Conservation (phyloP, 257 asterid genomes). For the Gardenia jasminoides region DNA sequence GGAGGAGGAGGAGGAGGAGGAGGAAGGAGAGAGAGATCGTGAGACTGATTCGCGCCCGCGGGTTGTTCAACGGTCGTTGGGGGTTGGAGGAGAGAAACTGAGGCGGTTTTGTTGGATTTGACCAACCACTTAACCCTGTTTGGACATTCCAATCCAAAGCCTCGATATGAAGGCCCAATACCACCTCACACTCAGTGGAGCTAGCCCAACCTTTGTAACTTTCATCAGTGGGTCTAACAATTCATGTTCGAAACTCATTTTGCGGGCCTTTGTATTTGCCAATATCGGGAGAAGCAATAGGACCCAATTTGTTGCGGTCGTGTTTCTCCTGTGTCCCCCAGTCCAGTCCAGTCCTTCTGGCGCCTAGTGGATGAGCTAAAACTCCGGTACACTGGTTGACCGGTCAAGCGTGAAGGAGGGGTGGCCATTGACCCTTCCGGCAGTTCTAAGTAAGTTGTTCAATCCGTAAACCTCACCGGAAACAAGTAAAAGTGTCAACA, state of each 20-base stretch:
- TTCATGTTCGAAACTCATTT: no score
- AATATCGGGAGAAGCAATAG: no score
- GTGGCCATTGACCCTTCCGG: background rate
- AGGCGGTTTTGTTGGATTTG: background rate
- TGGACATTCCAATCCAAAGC: background rate
- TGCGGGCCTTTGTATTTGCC: no score
- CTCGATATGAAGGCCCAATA: background rate
- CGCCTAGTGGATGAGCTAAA: background rate
- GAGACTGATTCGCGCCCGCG: conserved; percentile 15
- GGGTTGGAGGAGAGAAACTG: background rate
- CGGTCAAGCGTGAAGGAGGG: background rate
- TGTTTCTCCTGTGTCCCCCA: no score
- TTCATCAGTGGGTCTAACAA: no score
- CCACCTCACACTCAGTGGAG: background rate
- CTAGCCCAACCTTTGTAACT: no score
- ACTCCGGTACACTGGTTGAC: background rate
- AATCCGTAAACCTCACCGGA: no score
- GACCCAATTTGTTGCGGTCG: no score
- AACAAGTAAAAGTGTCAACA: no score
- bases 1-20: conserved; percentile 8
- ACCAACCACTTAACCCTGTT: background rate
- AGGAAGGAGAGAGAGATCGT: background rate
- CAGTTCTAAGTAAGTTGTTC: no score
- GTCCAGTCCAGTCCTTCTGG: background rate
- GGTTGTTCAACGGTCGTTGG: conserved; percentile 23